These are phyloP conservation scores for Arthromyces matolae DNA, from an alignment of 768 basidiomycete genomes.

Conservation along the genomic window DNA sequence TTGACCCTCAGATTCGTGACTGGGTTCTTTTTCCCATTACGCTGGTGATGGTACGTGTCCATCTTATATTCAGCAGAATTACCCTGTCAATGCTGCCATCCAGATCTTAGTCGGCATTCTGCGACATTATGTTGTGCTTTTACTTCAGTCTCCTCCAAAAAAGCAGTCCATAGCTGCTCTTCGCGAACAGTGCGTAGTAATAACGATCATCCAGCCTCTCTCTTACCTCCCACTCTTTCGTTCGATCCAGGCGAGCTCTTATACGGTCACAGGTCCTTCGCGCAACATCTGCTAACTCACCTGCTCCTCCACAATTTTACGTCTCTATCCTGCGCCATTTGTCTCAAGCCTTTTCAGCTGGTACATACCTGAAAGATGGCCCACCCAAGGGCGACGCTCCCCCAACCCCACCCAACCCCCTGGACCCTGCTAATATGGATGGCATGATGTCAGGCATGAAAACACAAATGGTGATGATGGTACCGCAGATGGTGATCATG, in stretches of 20 bases:
- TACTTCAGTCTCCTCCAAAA: conserved; percentile 83
- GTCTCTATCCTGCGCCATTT: conserved; percentile 72
- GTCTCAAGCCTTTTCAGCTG: conserved; percentile 64
- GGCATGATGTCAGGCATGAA: conserved; percentile 99
- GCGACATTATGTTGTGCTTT: conserved; percentile 85
- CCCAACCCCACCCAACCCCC: conserved; percentile 67
- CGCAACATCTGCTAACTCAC: conserved; percentile 74
- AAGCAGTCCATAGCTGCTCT: conserved; percentile 72
- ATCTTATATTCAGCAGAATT: no score
- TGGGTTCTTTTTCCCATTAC: conserved; percentile 97
- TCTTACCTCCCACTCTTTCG: conserved; percentile 4
- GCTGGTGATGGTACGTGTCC: conserved; percentile 79
- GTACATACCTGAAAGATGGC: conserved; percentile 84
- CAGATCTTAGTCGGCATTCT: conserved; percentile 92
- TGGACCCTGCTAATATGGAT: conserved; percentile 94
- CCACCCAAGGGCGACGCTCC: conserved; percentile 63
- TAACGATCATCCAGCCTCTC: no score
- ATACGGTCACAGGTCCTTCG: conserved; percentile 83
- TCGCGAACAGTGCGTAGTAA: conserved; percentile 80
- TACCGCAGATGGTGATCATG: conserved; percentile 98
- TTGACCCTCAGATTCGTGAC: conserved; percentile 94
- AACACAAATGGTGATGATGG: conserved; percentile 99
- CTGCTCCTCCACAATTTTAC: conserved; percentile 72
- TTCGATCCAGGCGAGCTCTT: conserved; percentile 58
- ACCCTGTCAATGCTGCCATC: not conserved